Evolutionary conservation across 2,329 filamentous ascomycete genomes (phyloP).

Genomic region (Domatiomyces globalis): DNA sequence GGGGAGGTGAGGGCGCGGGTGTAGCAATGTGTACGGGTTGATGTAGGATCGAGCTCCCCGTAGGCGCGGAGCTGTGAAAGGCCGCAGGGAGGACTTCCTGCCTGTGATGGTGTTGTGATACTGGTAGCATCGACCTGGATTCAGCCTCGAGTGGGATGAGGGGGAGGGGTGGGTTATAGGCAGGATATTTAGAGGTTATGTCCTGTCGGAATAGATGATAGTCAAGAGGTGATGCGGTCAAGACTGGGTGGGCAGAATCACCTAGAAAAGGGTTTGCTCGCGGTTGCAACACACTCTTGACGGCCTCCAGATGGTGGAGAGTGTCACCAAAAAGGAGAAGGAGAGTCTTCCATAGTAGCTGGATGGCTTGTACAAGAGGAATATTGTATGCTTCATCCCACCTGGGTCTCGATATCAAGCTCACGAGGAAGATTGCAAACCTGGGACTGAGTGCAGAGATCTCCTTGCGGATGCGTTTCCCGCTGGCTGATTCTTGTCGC

Average conservation of each 20-base stretch:
- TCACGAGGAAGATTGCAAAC: slow-evolving; percentile 14
- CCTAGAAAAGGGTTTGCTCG: slow-evolving; percentile 44
- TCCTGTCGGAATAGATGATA: slow-evolving; percentile 95
- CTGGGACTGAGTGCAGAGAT: slow-evolving; percentile 13
- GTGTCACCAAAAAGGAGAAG: slow-evolving; percentile 73
- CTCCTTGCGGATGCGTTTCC: slow-evolving; percentile 7
- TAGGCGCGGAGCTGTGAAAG: slow-evolving; percentile 27
- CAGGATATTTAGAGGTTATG: slow-evolving; percentile 93
- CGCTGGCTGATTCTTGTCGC: slow-evolving; percentile 4
- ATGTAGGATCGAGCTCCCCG: slow-evolving; percentile 62
- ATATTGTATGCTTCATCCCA: slow-evolving; percentile 49
- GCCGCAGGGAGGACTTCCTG: slow-evolving; percentile 42
- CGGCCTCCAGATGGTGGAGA: slow-evolving; percentile 49
- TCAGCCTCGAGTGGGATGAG: slow-evolving; percentile 76
- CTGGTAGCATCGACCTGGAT: slow-evolving; percentile 79
- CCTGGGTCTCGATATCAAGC: slow-evolving; percentile 33
- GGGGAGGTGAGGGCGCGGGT: slow-evolving; percentile 85
- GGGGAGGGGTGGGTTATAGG: slow-evolving; percentile 78
- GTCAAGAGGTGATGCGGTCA: slow-evolving; percentile 86
- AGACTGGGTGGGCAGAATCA: slow-evolving; percentile 48
- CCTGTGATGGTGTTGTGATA: slow-evolving; percentile 57
- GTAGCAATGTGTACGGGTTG: slow-evolving; percentile 98
- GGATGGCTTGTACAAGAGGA: slow-evolving; percentile 54
- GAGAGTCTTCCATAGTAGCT: slow-evolving; percentile 85
- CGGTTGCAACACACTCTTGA: slow-evolving; percentile 54